Conservation (phyloP, 2,329 filamentous ascomycete genomes). For the Phialocephala subalpina region DNA sequence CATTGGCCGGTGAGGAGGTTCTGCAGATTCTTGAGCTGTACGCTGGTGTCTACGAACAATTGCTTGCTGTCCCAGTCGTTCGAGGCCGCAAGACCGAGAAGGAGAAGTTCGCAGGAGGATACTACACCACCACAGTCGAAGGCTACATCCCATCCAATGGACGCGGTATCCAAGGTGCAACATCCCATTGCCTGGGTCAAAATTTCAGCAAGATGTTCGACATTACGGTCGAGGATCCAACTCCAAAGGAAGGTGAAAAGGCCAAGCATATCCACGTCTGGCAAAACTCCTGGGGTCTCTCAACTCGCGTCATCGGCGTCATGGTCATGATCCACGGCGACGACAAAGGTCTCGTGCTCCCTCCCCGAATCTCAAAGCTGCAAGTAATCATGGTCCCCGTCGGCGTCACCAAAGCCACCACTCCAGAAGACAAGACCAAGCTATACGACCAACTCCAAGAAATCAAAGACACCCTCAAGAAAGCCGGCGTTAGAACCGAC, state of each 20-base stretch:
- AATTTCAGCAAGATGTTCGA: constrained; percentile 99
- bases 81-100: constrained; percentile 95
- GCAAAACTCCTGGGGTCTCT: constrained; percentile 99
- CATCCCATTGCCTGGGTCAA: constrained; percentile 89
- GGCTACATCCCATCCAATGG: constrained; percentile 96
- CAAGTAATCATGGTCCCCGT: constrained; percentile 92
- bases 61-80: constrained; percentile 94
- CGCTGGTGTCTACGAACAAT: constrained; percentile 88
- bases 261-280: constrained; percentile 86
- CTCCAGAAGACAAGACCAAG: constrained; percentile 78
- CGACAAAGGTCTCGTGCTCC: constrained; percentile 92
- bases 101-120: constrained; percentile 96
- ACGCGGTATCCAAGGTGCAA: constrained; percentile 94
- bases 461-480: constrained; percentile 73
- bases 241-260: constrained; percentile 73
- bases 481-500: constrained; percentile 78
- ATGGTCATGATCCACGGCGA: constrained; percentile 99
- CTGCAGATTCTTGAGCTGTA: constrained; percentile 94
- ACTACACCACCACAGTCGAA: constrained; percentile 97
- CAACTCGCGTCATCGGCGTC: constrained; percentile 95
- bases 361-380: constrained; percentile 85
- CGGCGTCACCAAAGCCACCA: constrained; percentile 88
- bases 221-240: constrained; percentile 94
- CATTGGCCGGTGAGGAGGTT: constrained; percentile 84
- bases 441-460: constrained; percentile 80